Evolutionary conservation across 148 eudicot species (phyloP).

Genomic region (Rheum nobile): DNA sequence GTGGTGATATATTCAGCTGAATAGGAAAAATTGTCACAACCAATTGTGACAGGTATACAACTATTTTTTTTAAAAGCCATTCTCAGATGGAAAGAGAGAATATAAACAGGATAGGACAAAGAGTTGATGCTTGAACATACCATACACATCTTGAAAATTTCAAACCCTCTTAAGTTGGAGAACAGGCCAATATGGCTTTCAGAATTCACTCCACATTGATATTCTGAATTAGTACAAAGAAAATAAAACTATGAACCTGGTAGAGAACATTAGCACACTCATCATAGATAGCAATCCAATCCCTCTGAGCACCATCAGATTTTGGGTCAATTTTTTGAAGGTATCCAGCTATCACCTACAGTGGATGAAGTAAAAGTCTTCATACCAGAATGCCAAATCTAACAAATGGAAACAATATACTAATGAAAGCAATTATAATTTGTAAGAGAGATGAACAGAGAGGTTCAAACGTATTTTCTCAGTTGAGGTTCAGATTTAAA

Average conservation of each 20-base stretch:
- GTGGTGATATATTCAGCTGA: not conserved
- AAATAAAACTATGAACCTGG: conserved; percentile 34
- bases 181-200: not conserved
- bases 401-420: not conserved
- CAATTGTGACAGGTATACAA: not conserved
- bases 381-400: not conserved
- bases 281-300: conserved; percentile 97
- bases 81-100: not conserved
- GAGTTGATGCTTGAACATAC: not conserved
- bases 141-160: not conserved
- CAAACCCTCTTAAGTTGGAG: not conserved
- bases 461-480: not conserved
- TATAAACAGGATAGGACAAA: not conserved
- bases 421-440: not conserved
- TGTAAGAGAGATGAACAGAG: not conserved
- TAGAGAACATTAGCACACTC: conserved; percentile 94
- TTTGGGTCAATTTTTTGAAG: conserved; percentile 96
- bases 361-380: not conserved
- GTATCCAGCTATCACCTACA: conserved; percentile 90
- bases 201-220: not conserved
- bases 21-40: not conserved
- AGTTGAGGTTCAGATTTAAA: too few relatives aligned
- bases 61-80: not conserved
- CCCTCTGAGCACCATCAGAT: conserved; percentile 98
- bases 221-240: not conserved